These are phyloP conservation scores for Melampsora americana DNA, from an alignment of 1,284 basidiomycete species.

Conservation along the genomic window DNA sequence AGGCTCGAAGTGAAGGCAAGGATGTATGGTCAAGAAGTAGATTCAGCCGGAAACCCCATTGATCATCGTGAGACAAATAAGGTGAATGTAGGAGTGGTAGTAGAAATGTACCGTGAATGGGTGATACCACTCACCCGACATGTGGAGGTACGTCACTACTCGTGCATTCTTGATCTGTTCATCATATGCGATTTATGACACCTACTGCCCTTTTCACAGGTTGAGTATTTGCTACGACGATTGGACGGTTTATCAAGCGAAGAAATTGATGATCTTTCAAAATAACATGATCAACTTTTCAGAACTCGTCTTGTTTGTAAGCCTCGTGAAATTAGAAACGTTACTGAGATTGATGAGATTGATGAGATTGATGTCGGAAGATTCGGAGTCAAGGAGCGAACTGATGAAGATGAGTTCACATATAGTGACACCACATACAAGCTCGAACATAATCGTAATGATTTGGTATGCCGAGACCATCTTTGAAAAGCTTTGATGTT, in stretches of 20 bases:
- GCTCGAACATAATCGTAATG: no score
- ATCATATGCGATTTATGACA: not conserved
- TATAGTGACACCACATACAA: no score
- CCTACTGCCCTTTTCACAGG: conserved; percentile 58
- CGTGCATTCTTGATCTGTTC: not conserved
- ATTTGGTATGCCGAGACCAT: no score
- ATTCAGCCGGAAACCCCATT: conserved; percentile 45
- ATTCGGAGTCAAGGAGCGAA: no score
- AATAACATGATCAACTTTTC: conserved; percentile 1
- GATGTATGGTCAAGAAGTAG: conserved; percentile 85
- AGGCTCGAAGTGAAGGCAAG: conserved; percentile 85
- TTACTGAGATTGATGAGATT: no score
- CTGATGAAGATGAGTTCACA: no score
- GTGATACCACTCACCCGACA: conserved; percentile 97
- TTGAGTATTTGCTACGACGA: conserved; percentile 82
- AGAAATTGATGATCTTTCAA: conserved; percentile 69
- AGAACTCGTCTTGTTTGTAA: no score
- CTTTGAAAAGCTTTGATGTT: no score
- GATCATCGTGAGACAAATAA: conserved; percentile 58
- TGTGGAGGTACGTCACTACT: conserved; percentile 72
- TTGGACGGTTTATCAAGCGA: conserved; percentile 74
- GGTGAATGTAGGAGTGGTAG: conserved; percentile 88
- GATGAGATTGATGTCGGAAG: no score
- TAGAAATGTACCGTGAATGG: conserved; percentile 85
- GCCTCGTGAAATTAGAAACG: no score